Evolutionary conservation across 768 basidiomycete genomes (phyloP).

Genomic region (Phanerochaete carnosa): DNA sequence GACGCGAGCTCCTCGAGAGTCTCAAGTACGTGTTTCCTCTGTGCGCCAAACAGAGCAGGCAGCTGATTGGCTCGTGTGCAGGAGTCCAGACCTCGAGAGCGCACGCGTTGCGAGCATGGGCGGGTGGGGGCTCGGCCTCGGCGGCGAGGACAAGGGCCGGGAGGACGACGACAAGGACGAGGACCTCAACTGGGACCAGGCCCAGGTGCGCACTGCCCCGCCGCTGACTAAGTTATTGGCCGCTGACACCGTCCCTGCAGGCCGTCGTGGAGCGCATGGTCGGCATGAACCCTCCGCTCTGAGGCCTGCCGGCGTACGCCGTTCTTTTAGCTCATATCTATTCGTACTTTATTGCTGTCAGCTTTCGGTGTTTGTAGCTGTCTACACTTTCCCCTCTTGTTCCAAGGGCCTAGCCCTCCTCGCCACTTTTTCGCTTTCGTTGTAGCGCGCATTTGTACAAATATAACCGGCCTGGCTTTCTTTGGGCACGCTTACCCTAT

Average conservation of each 20-base stretch:
- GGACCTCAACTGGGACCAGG: conserved; percentile 64
- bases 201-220: conserved; percentile 46
- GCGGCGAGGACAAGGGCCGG: conserved; percentile 43
- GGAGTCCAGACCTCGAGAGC: conserved; percentile 51
- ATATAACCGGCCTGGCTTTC: background rate
- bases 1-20: conserved; percentile 55
- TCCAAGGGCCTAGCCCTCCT: background rate
- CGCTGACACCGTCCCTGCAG: conserved; percentile 9
- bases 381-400: background rate
- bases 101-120: conserved; percentile 48
- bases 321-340: background rate
- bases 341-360: background rate
- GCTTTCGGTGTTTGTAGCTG: background rate
- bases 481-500: background rate
- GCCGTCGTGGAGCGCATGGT: conserved; percentile 31
- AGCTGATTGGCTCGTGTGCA: conserved; percentile 18
- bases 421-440: background rate
- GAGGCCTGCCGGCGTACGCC: background rate
- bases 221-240: no score
- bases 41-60: conserved; percentile 7
- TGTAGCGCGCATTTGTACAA: background rate
- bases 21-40: conserved; percentile 33
- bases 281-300: conserved; percentile 17
- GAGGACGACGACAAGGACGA: conserved; percentile 59
- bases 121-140: conserved; percentile 72